Evolutionary conservation across 192 early-diverging fungal species (phyloP).

Genomic region (Rhizoclosmatium globosum): DNA sequence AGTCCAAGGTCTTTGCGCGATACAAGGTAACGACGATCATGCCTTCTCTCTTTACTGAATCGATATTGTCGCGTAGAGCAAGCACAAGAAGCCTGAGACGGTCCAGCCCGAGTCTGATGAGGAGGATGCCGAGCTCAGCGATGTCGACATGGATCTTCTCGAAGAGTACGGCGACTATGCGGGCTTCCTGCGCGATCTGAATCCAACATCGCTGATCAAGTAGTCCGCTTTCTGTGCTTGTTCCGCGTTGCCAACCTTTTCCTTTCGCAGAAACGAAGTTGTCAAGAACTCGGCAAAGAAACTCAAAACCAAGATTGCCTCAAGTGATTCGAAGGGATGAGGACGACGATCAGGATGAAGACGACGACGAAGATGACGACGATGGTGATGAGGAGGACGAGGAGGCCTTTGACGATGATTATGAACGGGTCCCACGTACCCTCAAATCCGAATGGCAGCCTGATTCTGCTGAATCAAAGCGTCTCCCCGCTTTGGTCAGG

Average conservation of each 20-base stretch:
- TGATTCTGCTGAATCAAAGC: neutral
- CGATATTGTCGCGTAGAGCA: neutral
- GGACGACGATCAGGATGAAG: slow-evolving; percentile 54
- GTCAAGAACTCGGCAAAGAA: neutral
- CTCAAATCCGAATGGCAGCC: neutral
- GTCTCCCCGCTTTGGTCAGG: slow-evolving; percentile 28
- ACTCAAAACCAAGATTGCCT: slow-evolving; percentile 11
- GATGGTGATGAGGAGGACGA: slow-evolving; percentile 49
- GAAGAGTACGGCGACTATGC: slow-evolving; percentile 68
- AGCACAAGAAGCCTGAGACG: slow-evolving; percentile 2
- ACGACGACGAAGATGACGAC: slow-evolving; percentile 58
- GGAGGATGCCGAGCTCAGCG: slow-evolving; percentile 62
- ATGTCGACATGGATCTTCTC: slow-evolving; percentile 79
- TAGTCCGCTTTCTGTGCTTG: slow-evolving; percentile 34
- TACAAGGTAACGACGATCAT: slow-evolving; percentile 7
- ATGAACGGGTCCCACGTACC: slow-evolving; percentile 56
- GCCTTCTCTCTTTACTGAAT: neutral
- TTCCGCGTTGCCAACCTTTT: neutral
- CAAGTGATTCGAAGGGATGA: slow-evolving; percentile 34
- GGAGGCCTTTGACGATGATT: slow-evolving; percentile 22
- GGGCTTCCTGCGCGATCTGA: slow-evolving; percentile 70
- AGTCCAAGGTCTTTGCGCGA: slow-evolving; percentile 31
- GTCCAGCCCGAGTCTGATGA: neutral
- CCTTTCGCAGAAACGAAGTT: slow-evolving; percentile 11
- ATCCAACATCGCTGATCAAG: slow-evolving; percentile 70